Base-by-base conservation (phyloP, 345 rosid genomes). In the Brassica rapa region DNA sequence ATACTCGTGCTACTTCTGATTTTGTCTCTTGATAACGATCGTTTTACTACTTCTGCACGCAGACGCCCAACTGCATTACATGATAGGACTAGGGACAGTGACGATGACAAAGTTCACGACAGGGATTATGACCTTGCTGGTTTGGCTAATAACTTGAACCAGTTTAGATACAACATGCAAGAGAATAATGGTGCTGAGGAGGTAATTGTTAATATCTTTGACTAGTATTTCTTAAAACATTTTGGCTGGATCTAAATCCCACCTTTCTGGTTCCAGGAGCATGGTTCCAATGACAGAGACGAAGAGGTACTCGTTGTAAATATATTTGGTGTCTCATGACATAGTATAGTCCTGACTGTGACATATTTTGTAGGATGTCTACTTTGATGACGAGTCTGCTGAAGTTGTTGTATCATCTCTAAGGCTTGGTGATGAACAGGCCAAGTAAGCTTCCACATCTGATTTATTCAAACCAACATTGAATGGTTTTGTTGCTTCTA, bases 31-130 rank as follows among this genome's bases (percentile, higher is more conserved):
- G 51, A 49, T 49, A 12, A 56, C 23, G 19, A 24, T 62, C 21
- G 12, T 8, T 66, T 41, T 14, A 19, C 35, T 12, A 46, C 11
- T 60, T 56, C 74, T 12, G 57, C 78, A 11, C 86, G 80, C 91
- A 95, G 99, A 72, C 98, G 97, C 55, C 99, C 99, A n/a, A 91
- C 96, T 51, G 94, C 96, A 19, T 82, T 93, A 83, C 98, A 91
- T 77, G 99, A 91, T 76, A 92, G 98, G 88, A 81, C 93, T 14
- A 90, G 92, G 76, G 99, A 95, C 72, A 93, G 98, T 82, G 99
- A 95, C 35, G 99, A 94, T 64, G 98, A 94, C 59, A 97, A 92
- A 68, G 83, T 87, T 82, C 97, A 88, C 73, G 97, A 92, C 78
- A 87, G 97, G 80, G 97, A 91, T 83, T 95, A 91, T 82, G 98